Evolutionary conservation across 768 basidiomycete species (phyloP).

Genomic region (Chalciporus pseudorubinellus): DNA sequence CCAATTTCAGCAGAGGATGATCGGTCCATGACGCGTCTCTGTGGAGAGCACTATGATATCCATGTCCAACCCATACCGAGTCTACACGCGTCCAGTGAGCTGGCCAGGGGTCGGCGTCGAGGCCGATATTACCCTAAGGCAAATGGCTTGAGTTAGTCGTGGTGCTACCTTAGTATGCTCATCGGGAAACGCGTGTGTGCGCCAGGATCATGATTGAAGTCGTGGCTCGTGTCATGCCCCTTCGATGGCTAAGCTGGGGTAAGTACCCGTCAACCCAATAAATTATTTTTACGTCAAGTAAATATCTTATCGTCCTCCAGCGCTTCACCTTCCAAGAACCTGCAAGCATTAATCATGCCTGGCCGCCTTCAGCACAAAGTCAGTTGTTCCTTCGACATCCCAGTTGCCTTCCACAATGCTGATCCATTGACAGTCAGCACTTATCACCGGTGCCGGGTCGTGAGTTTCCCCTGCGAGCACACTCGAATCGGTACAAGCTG

Average conservation of each 20-base stretch:
- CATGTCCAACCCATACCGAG: neutral
- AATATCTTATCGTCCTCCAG: constrained; percentile 2
- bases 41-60: neutral
- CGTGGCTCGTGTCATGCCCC: too few relatives aligned
- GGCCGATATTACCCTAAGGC: neutral
- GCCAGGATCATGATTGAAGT: too few relatives aligned
- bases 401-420: constrained; percentile 3
- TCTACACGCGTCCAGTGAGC: neutral
- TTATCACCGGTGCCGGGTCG: constrained; percentile 90
- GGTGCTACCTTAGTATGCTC: neutral
- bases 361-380: constrained; percentile 71
- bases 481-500: neutral
- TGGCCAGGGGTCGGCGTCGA: neutral
- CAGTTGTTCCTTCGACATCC: constrained; percentile 5
- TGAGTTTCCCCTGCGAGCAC: constrained; percentile 40
- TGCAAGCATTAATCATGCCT: constrained; percentile 41
- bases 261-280: too few relatives aligned
- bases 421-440: constrained; percentile 51
- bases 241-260: neutral
- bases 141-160: neutral
- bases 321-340: neutral
- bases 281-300: constrained; percentile 1
- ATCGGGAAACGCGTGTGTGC: neutral
- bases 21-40: neutral
- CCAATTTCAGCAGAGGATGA: neutral